A percentile compares a stretch with the other conserved stretches of the same genome.
phyloP scores from a whole-genome alignment of 2,329 filamentous ascomycete species.

The Verticillium nonalfalfae region DNA sequence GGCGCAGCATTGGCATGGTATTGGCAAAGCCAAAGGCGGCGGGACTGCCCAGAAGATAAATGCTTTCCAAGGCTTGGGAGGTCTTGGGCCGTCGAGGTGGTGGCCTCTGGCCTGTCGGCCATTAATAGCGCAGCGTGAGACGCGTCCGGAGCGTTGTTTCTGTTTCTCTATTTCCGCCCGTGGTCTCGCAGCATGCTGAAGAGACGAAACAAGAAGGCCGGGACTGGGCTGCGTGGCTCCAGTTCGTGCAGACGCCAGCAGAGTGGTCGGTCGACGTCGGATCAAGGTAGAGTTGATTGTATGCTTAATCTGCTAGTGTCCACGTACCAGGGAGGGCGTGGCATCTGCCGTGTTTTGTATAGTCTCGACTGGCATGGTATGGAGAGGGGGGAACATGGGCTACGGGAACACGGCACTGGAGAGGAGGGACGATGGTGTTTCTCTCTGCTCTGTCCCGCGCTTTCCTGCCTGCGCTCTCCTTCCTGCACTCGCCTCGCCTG shows the following conservation, averaged over 20 bases:
- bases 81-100: neutral
- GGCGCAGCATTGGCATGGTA: neutral
- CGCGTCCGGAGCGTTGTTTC: neutral
- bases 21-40: neutral
- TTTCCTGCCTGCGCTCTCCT: neutral
- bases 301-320: neutral
- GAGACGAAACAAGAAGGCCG: neutral
- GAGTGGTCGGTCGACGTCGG: neutral
- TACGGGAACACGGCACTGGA: neutral
- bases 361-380: neutral
- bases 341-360: neutral
- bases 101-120: neutral
- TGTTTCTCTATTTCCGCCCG: neutral
- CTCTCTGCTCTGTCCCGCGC: neutral
- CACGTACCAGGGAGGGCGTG: neutral
- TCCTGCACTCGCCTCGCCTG: neutral
- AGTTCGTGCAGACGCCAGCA: neutral
- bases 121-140: neutral
- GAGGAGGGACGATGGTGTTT: neutral
- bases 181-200: neutral
- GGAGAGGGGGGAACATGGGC: neutral
- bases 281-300: neutral
- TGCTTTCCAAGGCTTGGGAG: neutral
- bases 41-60: conserved; percentile 1
- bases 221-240: neutral